A percentile compares a stretch with the other conserved stretches of the same genome.
These are phyloP conservation scores for Arbutus unedo DNA, from an alignment of 148 eudicot genomes.

Conservation along the genomic window DNA sequence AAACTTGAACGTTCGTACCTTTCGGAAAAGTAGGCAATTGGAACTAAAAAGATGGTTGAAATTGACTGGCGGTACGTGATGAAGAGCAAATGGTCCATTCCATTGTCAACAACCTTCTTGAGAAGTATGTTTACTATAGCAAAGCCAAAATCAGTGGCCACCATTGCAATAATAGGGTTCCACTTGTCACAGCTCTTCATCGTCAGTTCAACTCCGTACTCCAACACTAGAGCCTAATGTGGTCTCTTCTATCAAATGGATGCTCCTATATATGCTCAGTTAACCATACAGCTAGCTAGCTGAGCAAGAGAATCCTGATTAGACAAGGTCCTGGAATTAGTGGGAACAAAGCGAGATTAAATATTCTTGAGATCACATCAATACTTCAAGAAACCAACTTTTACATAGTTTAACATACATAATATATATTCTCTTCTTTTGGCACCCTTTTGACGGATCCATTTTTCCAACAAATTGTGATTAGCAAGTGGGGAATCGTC, in stretches of 20 bases:
- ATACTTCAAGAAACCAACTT: conserved; percentile 6
- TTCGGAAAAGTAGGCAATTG: conserved; percentile 31
- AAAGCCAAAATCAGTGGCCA: conserved; percentile 28
- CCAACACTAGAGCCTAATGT: neutral
- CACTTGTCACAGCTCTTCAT: conserved; percentile 33
- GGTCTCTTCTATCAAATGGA: neutral
- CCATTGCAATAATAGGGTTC: conserved; percentile 35
- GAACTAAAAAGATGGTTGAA: conserved; percentile 35
- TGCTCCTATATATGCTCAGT: neutral
- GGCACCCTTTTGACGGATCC: conserved; percentile 11
- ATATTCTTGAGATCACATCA: conserved; percentile 12
- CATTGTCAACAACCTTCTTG: conserved; percentile 29
- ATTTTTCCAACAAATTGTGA: neutral
- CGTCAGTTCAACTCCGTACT: neutral
- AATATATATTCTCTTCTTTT: neutral
- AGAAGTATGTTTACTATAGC: conserved; percentile 33
- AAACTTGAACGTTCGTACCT: conserved; percentile 15
- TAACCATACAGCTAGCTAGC: neutral
- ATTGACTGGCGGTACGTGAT: conserved; percentile 38
- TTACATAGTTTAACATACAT: conserved; percentile 2
- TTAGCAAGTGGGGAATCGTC: neutral
- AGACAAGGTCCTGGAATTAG: conserved; percentile 10
- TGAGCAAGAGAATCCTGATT: neutral
- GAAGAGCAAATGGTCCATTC: conserved; percentile 41
- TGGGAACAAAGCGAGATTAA: conserved; percentile 12